Evolutionary conservation across 1,139 yeast genomes (phyloP).

Genomic region (Zygoascus meyerae): DNA sequence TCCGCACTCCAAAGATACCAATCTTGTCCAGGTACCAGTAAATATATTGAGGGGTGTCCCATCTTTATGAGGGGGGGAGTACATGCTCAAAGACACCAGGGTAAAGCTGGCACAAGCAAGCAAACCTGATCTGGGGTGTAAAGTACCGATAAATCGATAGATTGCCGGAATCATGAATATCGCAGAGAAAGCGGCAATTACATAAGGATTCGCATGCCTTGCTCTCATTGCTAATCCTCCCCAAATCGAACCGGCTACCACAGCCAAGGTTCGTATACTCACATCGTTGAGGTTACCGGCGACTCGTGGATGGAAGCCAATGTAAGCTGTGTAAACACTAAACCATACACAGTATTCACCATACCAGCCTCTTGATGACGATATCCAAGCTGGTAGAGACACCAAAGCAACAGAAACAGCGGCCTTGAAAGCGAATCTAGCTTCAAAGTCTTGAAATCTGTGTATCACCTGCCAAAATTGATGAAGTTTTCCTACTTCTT

Average conservation of each 20-base stretch:
- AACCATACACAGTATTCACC: slow-evolving; percentile 40
- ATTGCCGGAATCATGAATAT: slow-evolving; percentile 35
- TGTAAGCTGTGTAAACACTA: slow-evolving; percentile 38
- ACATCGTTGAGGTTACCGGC: slow-evolving; percentile 40
- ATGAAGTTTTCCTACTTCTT: slow-evolving; percentile 18
- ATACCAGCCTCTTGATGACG: slow-evolving; percentile 39
- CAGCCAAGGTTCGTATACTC: slow-evolving; percentile 32
- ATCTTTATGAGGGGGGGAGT: slow-evolving; percentile 14
- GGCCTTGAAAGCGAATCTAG: slow-evolving; percentile 41
- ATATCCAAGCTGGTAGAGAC: slow-evolving; percentile 42
- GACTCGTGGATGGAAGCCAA: slow-evolving; percentile 40
- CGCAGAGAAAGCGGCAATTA: slow-evolving; percentile 39
- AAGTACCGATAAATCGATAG: slow-evolving; percentile 31
- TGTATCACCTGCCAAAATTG: slow-evolving; percentile 37
- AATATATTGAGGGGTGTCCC: slow-evolving; percentile 14
- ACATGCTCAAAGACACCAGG: slow-evolving; percentile 34
- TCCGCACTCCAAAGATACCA: slow-evolving; percentile 39
- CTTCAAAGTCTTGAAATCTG: slow-evolving; percentile 35
- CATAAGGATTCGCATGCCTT: slow-evolving; percentile 36
- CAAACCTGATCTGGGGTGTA: slow-evolving; percentile 40
- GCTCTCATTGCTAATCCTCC: slow-evolving; percentile 43
- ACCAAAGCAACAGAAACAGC: slow-evolving; percentile 36
- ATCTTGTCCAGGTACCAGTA: slow-evolving; percentile 37
- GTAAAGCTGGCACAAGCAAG: slow-evolving; percentile 40
- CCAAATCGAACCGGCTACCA: slow-evolving; percentile 42